phyloP scores from a whole-genome alignment of 805 yeast genomes.

The Kuraishia ogatae region DNA sequence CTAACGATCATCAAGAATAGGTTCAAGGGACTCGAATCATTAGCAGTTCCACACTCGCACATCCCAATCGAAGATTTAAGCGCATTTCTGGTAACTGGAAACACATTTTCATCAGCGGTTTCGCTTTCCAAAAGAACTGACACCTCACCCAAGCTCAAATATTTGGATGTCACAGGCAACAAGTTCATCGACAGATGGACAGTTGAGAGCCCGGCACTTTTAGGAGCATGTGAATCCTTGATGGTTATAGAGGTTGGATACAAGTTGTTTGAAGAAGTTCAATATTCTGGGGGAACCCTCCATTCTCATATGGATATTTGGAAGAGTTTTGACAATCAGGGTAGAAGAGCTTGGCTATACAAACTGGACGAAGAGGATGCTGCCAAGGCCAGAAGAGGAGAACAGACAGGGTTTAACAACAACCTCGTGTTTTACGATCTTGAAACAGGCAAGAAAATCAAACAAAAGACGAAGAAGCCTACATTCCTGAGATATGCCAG shows the following conservation, averaged over 20 bases:
- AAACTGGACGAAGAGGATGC: slow-evolving; percentile 23
- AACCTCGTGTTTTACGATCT: slow-evolving; percentile 50
- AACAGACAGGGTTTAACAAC: slow-evolving; percentile 19
- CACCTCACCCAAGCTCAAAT: slow-evolving; percentile 31
- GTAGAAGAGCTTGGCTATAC: slow-evolving; percentile 78
- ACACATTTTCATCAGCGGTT: not conserved
- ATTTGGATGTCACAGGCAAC: slow-evolving; percentile 61
- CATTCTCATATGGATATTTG: slow-evolving; percentile 27
- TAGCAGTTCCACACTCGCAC: slow-evolving; percentile 31
- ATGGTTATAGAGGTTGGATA: slow-evolving; percentile 61
- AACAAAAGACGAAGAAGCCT: slow-evolving; percentile 35
- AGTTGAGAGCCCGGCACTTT: slow-evolving; percentile 35
- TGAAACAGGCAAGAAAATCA: slow-evolving; percentile 53
- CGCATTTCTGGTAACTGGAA: slow-evolving; percentile 17
- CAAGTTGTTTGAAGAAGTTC: slow-evolving; percentile 41
- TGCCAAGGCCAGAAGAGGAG: slow-evolving; percentile 13
- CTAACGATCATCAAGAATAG: slow-evolving; percentile 27
- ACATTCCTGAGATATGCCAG: slow-evolving; percentile 43
- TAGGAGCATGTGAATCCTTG: slow-evolving; percentile 38
- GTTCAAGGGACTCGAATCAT: slow-evolving; percentile 32
- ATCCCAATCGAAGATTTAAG: slow-evolving; percentile 29
- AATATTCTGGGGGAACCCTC: slow-evolving; percentile 25
- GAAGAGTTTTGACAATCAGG: slow-evolving; percentile 52
- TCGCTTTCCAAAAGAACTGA: slow-evolving; percentile 5
- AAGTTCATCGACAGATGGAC: slow-evolving; percentile 53